Percentiles rank a stretch among this genome's conserved stretches.
Evolutionary conservation across 371 early-diverging fungal species (phyloP).

Genomic region (Conidiobolus incongruus): DNA sequence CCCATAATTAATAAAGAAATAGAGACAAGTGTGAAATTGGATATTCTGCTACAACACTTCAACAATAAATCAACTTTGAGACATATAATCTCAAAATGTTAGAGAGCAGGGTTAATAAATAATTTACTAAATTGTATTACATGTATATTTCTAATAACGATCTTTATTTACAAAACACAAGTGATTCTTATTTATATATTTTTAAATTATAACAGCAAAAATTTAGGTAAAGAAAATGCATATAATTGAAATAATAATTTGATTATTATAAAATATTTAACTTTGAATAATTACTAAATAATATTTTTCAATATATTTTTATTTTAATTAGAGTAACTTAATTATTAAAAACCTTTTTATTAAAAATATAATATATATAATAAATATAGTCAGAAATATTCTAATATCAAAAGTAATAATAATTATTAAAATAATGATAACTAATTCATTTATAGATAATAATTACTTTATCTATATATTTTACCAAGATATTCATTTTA

Average conservation of each 20-base stretch:
- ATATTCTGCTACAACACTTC: no score
- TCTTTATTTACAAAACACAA: neutral
- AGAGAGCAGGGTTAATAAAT: no score
- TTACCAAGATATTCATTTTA: neutral
- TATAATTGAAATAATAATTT: neutral
- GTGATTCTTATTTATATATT: neutral
- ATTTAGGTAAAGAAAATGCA: neutral
- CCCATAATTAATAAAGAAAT: no score
- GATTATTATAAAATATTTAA: neutral
- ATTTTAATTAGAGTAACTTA: no score
- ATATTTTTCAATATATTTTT: neutral
- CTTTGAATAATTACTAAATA: neutral
- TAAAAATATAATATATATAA: neutral
- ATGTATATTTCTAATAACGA: neutral
- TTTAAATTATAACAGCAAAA: neutral
- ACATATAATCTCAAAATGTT: no score
- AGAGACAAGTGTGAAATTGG: no score
- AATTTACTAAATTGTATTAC: no score
- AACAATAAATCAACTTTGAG: no score
- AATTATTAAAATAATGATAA: neutral
- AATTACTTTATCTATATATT: neutral
- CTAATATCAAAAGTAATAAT: neutral
- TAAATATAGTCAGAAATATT: neutral
- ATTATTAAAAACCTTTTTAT: no score
- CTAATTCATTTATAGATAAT: neutral